A percentile compares a stretch with the other conserved stretches of the same genome.
phyloP scores from a whole-genome alignment of 306 rosid species.

The Casuarina glauca region DNA sequence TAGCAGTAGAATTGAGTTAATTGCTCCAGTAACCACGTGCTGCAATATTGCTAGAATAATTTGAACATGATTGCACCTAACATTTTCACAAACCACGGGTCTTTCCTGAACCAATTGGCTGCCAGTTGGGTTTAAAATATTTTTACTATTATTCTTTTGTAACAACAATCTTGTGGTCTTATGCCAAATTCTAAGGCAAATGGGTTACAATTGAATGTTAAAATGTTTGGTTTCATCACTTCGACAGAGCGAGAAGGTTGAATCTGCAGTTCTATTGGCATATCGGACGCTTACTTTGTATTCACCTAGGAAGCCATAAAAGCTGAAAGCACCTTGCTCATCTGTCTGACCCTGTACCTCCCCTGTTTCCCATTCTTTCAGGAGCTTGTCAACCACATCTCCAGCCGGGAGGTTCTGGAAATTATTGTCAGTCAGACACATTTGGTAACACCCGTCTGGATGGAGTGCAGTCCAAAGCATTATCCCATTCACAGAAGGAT shows the following conservation, averaged over 20 bases:
- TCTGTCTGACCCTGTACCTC: slow-evolving; percentile 50
- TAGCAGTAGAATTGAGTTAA: too few species aligned
- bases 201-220: slow-evolving; percentile 44
- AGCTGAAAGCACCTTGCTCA: slow-evolving; percentile 69
- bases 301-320: slow-evolving; percentile 84
- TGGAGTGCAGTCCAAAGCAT: slow-evolving; percentile 87
- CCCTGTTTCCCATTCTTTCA: slow-evolving; percentile 69
- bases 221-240: slow-evolving; percentile 75
- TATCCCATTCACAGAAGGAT: slow-evolving; percentile 80
- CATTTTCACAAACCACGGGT: neutral
- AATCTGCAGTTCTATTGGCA: slow-evolving; percentile 40
- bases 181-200: too few species aligned
- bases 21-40: too few species aligned
- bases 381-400: slow-evolving; percentile 73
- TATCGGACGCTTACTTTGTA: slow-evolving; percentile 44
- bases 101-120: neutral
- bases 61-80: too few species aligned
- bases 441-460: slow-evolving; percentile 80
- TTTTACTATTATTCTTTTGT: too few species aligned
- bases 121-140: neutral
- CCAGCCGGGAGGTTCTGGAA: slow-evolving; percentile 76
- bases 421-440: slow-evolving; percentile 78
- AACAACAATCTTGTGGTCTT: too few species aligned
- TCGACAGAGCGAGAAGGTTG: slow-evolving; percentile 58
- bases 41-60: too few species aligned